Conservation (phyloP, 2,329 filamentous ascomycete species). For the Cryphonectria japonica region DNA sequence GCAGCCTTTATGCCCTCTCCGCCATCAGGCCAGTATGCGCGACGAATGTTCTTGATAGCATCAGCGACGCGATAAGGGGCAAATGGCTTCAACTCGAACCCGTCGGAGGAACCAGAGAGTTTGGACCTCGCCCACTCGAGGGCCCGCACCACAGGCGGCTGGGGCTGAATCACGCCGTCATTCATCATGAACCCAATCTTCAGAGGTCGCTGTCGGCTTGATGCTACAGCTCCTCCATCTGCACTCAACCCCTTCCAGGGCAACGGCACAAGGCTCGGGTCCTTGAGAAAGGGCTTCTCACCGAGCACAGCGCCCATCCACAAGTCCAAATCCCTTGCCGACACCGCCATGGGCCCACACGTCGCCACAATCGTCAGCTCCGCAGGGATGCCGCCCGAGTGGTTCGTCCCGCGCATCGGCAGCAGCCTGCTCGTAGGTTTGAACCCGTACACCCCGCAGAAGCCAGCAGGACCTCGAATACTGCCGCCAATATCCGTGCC, state of each 20-base stretch:
- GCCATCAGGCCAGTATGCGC: conserved; percentile 53
- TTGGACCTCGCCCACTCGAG: conserved; percentile 40
- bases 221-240: background rate
- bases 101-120: conserved; percentile 27
- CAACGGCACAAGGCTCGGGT: conserved; percentile 37
- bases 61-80: conserved; percentile 38
- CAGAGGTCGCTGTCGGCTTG: conserved; percentile 31
- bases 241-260: conserved; percentile 34
- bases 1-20: conserved; percentile 38
- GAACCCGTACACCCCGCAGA: conserved; percentile 39
- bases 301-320: conserved; percentile 37
- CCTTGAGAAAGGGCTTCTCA: conserved; percentile 35
- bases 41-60: conserved; percentile 39
- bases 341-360: conserved; percentile 40
- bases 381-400: conserved; percentile 31
- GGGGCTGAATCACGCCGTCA: conserved; percentile 43
- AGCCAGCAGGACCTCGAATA: conserved; percentile 44
- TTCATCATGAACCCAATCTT: conserved; percentile 49
- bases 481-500: conserved; percentile 50
- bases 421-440: conserved; percentile 34
- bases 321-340: conserved; percentile 41
- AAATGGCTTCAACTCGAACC: conserved; percentile 43
- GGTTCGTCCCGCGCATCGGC: conserved; percentile 35
- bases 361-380: conserved; percentile 43
- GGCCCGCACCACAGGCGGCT: conserved; percentile 43